Evolutionary conservation across 2,329 filamentous ascomycete species (phyloP).

Genomic region (Fusarium sp.): DNA sequence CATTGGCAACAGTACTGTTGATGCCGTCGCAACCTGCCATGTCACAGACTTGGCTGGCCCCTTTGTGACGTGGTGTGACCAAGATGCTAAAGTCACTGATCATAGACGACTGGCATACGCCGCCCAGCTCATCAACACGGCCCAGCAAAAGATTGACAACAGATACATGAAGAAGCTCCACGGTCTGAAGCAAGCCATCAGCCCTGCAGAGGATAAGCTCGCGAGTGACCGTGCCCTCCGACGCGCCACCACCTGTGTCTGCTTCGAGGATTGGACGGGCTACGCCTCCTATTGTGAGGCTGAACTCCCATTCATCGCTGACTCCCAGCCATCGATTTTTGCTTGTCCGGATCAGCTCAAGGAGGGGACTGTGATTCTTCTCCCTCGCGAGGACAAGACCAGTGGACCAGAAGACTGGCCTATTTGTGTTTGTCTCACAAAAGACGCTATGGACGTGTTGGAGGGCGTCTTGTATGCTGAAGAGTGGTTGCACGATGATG

Average conservation of each 20-base stretch:
- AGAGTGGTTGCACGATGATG: not conserved
- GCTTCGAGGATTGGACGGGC: constrained; percentile 39
- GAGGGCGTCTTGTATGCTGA: constrained; percentile 1
- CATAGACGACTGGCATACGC: constrained; percentile 1
- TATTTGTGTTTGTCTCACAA: constrained; percentile 28
- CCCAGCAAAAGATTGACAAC: constrained; percentile 9
- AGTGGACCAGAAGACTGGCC: constrained; percentile 13
- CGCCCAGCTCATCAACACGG: not conserved
- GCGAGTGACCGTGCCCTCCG: constrained; percentile 21
- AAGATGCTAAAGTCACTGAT: not conserved
- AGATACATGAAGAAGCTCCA: constrained; percentile 20
- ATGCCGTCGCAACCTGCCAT: constrained; percentile 9
- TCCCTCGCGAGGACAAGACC: constrained; percentile 21
- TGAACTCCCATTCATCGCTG: constrained; percentile 12
- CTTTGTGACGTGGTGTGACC: not conserved
- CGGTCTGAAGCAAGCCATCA: constrained; percentile 23
- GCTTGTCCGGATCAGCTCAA: constrained; percentile 23
- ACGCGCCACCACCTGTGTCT: constrained; percentile 17
- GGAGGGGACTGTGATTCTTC: constrained; percentile 36
- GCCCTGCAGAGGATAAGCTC: constrained; percentile 4
- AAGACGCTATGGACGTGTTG: constrained; percentile 11
- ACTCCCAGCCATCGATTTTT: constrained; percentile 15
- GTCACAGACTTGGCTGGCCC: constrained; percentile 9
- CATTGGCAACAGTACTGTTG: constrained; percentile 33
- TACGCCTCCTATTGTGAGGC: constrained; percentile 4